These are phyloP conservation scores for Pichia insulana DNA, from an alignment of 805 yeast genomes.

Conservation along the genomic window DNA sequence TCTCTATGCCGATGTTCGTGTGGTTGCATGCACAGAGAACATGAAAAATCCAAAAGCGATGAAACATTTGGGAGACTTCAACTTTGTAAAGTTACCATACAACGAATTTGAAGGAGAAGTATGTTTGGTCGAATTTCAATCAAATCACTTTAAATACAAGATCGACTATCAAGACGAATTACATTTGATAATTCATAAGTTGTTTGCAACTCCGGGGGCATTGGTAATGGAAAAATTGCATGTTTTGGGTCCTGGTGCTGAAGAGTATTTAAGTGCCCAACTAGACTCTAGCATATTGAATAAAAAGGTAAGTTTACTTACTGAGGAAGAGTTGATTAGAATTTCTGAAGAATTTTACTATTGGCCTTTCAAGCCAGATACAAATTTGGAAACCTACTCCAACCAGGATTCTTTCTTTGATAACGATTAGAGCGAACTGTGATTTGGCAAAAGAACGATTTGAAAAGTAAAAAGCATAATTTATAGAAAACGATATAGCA, in stretches of 20 bases:
- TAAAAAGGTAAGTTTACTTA: constrained; percentile 40
- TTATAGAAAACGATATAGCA: too few species aligned
- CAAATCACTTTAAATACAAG: constrained; percentile 23
- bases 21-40: constrained; percentile 40
- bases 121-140: constrained; percentile 26
- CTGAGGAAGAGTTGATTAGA: constrained; percentile 43
- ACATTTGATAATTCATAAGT: constrained; percentile 58
- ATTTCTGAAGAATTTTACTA: constrained; percentile 44
- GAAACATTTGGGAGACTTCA: constrained; percentile 6
- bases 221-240: constrained; percentile 38
- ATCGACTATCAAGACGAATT: constrained; percentile 41
- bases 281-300: constrained; percentile 33
- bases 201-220: constrained; percentile 38
- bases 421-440: not conserved
- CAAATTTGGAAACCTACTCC: constrained; percentile 16
- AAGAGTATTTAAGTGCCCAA: constrained; percentile 34
- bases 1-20: constrained; percentile 47
- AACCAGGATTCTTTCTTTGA: constrained; percentile 5
- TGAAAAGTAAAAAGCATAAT: too few species aligned
- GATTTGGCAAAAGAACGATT: too few species aligned
- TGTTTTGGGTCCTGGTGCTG: constrained; percentile 77
- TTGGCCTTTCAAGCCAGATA: constrained; percentile 79
- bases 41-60: constrained; percentile 11
- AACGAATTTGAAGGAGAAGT: constrained; percentile 16
- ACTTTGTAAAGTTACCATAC: constrained; percentile 20